Percentiles rank a stretch among this genome's conserved stretches.
phyloP scores from a whole-genome alignment of 2,329 filamentous ascomycete species.

The Alternaria solani region DNA sequence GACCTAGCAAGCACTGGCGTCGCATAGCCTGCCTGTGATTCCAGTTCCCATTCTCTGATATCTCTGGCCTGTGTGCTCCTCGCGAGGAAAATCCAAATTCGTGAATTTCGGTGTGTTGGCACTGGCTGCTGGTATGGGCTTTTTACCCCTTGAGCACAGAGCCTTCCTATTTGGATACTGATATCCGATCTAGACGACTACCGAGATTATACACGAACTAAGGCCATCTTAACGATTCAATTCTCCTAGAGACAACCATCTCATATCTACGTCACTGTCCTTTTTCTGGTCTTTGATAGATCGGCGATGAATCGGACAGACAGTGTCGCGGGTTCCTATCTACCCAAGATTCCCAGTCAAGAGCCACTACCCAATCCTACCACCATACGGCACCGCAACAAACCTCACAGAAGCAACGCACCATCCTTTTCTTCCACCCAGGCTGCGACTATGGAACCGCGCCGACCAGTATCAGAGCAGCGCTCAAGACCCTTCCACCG shows the following conservation, averaged over 20 bases:
- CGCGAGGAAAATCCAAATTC: constrained; percentile 7
- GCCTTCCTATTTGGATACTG: constrained; percentile 33
- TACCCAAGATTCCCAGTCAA: constrained; percentile 25
- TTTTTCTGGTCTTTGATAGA: constrained; percentile 30
- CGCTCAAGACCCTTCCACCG: constrained; percentile 29
- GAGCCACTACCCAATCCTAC: constrained; percentile 31
- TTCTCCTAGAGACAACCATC: constrained; percentile 14
- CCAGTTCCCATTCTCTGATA: constrained; percentile 12
- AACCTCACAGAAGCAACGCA: constrained; percentile 20
- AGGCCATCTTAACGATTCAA: constrained; percentile 26
- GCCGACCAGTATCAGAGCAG: constrained; percentile 38
- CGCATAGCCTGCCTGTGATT: constrained; percentile 23
- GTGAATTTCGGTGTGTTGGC: constrained; percentile 28
- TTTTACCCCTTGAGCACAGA: constrained; percentile 29
- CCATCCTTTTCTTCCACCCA: constrained; percentile 10
- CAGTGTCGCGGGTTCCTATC: constrained; percentile 41
- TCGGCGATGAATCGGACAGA: constrained; percentile 46
- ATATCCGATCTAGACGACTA: constrained; percentile 32
- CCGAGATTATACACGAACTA: constrained; percentile 30
- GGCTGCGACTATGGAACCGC: constrained; percentile 21
- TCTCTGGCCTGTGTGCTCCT: constrained; percentile 8
- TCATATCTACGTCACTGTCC: constrained; percentile 26
- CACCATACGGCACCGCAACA: constrained; percentile 29
- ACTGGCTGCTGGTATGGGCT: constrained; percentile 37
- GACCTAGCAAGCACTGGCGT: constrained; percentile 16